Evolutionary conservation across 2,329 filamentous ascomycete species (phyloP).

Genomic region (Alternaria arborescens): DNA sequence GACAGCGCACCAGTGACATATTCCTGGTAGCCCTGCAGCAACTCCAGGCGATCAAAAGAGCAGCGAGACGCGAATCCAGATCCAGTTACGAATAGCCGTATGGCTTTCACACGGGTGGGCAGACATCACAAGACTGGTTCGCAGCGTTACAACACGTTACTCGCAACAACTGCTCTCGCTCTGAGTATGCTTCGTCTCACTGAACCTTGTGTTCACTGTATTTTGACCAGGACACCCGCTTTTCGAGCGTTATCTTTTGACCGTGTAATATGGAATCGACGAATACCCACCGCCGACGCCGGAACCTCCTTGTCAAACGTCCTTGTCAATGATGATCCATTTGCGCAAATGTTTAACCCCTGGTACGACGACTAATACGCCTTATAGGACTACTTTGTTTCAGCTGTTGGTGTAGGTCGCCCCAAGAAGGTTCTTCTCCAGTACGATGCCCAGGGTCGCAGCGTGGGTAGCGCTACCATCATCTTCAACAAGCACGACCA

Average conservation of each 20-base stretch:
- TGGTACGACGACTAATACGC: constrained; percentile 69
- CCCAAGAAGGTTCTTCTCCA: constrained; percentile 92
- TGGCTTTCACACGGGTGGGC: constrained; percentile 24
- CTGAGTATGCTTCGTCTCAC: constrained; percentile 21
- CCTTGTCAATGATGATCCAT: constrained; percentile 34
- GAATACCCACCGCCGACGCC: constrained; percentile 27
- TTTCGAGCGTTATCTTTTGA: constrained; percentile 36
- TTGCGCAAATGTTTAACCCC: constrained; percentile 42
- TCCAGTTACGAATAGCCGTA: constrained; percentile 19
- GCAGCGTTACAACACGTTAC: constrained; percentile 23
- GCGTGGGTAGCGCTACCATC: constrained; percentile 91
- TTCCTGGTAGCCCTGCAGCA: constrained; percentile 24
- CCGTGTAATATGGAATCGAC: constrained; percentile 35
- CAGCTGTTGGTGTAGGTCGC: constrained; percentile 85
- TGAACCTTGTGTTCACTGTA: constrained; percentile 28
- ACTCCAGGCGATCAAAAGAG: constrained; percentile 14
- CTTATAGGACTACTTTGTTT: constrained; percentile 93
- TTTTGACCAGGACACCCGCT: constrained; percentile 32
- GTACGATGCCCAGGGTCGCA: constrained; percentile 90
- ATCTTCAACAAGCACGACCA: constrained; percentile 82
- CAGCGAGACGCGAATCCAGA: constrained; percentile 25
- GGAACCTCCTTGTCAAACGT: constrained; percentile 37
- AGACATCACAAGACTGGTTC: constrained; percentile 29
- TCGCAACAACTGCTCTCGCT: constrained; percentile 15
- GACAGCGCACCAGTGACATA: constrained; percentile 24